Base-by-base conservation (phyloP, 208 protist species). In the Leishmania martiniquensis region DNA sequence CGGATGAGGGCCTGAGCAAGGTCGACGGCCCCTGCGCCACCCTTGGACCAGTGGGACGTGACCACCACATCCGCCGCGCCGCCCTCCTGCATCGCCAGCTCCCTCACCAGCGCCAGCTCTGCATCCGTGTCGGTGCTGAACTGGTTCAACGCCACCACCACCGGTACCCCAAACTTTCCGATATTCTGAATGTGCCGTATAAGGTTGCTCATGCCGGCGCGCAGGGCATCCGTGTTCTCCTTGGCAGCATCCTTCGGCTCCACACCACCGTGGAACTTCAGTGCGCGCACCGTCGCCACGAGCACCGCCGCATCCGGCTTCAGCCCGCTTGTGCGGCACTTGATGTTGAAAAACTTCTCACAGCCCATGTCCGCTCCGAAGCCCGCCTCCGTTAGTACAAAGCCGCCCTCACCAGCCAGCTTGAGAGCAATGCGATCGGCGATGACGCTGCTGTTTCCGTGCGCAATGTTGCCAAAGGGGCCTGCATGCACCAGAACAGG, bases 341-440 rank as follows among this genome's bases (percentile, higher is more conserved):
- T 99, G 77, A 99, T 99, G 85, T 99, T 95, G 77, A 99, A 98
- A 85, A 99, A 99, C 89, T 99, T 99, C 87, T 99, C 98, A 71
- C 94, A 90, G 37, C 98, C 98, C 89, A 99, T 99, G 84, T 99
- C 96, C 34, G 92, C 92, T 37, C 93, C 97, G 80, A 97, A 98
- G 67, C 99, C 99, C 66, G 97, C 98, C 89, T 99, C 98, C 4
- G 98, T 99, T 10, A 99, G 85, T 67, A 99, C 98, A 75, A 98
- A 99, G 70, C 98, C 98, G 70, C 99, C 91, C 39, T 85, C n/a
- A 34, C 98, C 98, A 55, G 92, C 98, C 1, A 99, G 85, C 94
- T 99, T 98, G 1, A 99, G 89, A 0, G 96, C 98, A 80, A 98
- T 96, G 72, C 89, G 86, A 83, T 99, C 99, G 37, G 98, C 98